phyloP scores from a whole-genome alignment of 2,329 filamentous ascomycete species.

The Knufia fluminis region DNA sequence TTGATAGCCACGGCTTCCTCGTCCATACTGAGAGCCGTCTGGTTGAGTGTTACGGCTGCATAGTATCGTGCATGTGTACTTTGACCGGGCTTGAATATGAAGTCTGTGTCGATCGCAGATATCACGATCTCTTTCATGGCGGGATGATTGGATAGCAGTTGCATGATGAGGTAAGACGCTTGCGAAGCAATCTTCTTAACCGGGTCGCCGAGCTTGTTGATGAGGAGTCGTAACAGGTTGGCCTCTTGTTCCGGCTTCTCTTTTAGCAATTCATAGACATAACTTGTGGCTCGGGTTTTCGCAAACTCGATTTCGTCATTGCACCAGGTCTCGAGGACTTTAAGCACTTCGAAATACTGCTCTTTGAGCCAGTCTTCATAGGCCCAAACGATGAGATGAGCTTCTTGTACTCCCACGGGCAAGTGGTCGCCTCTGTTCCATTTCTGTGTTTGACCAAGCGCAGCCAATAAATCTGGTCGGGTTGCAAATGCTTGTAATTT shows the following conservation, averaged over 20 bases:
- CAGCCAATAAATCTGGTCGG: constrained; percentile 66
- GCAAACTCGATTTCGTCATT: constrained; percentile 94
- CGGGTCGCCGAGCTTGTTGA: constrained; percentile 94
- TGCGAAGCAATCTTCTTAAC: constrained; percentile 93
- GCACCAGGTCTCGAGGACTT: constrained; percentile 85
- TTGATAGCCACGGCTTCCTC: constrained; percentile 73
- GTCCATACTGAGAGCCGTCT: constrained; percentile 80
- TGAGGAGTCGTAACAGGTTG: constrained; percentile 78
- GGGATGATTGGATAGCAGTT: constrained; percentile 79
- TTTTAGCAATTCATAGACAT: constrained; percentile 81
- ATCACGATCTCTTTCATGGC: constrained; percentile 89
- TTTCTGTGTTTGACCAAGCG: constrained; percentile 38
- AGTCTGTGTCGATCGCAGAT: constrained; percentile 73
- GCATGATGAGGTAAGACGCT: constrained; percentile 85
- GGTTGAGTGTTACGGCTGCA: constrained; percentile 91
- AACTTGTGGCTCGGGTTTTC: constrained; percentile 75
- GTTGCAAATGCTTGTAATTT: constrained; percentile 69
- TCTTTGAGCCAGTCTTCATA: constrained; percentile 95
- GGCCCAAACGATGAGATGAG: constrained; percentile 76
- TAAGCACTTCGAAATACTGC: constrained; percentile 85
- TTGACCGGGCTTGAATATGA: constrained; percentile 79
- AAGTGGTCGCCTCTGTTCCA: constrained; percentile 65
- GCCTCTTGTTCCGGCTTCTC: constrained; percentile 97
- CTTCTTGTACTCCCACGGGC: constrained; percentile 62
- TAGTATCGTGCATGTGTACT: constrained; percentile 87